phyloP scores from a whole-genome alignment of 331 rosid genomes.

The Telfairia occidentalis region DNA sequence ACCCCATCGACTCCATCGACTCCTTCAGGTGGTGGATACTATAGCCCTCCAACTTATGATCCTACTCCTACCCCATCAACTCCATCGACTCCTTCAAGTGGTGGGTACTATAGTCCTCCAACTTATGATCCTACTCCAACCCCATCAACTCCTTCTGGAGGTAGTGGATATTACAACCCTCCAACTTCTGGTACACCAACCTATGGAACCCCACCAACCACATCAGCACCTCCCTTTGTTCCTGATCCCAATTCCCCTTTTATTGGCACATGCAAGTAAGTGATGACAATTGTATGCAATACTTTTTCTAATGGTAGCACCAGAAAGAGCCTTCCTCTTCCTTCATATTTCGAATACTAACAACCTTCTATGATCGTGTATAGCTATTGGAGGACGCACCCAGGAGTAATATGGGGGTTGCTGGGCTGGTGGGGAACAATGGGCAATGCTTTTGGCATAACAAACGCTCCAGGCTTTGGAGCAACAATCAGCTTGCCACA shows the following conservation, averaged over 20 bases:
- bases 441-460: slow-evolving; percentile 13
- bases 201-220: slow-evolving; percentile 22
- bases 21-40: slow-evolving; percentile 5
- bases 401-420: slow-evolving; percentile 13
- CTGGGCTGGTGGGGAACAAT: slow-evolving; percentile 19
- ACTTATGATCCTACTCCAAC: slow-evolving; percentile 34
- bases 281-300: background rate
- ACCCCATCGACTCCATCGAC: slow-evolving; percentile 1
- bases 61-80: slow-evolving; percentile 1
- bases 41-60: slow-evolving; percentile 2
- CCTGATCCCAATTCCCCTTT: slow-evolving; percentile 68
- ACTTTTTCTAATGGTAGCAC: background rate
- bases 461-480: slow-evolving; percentile 7
- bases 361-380: background rate
- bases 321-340: background rate
- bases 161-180: slow-evolving; percentile 45
- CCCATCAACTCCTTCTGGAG: slow-evolving; percentile 12
- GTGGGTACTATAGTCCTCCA: slow-evolving; percentile 56
- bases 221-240: slow-evolving; percentile 52
- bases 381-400: slow-evolving; percentile 18
- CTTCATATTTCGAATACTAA: background rate
- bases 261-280: slow-evolving; percentile 90
- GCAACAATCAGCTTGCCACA: slow-evolving; percentile 11
- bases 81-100: slow-evolving; percentile 25
- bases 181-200: slow-evolving; percentile 31